Evolutionary conservation across 208 protist species (phyloP).

Genomic region (Leishmania gerbilli): DNA sequence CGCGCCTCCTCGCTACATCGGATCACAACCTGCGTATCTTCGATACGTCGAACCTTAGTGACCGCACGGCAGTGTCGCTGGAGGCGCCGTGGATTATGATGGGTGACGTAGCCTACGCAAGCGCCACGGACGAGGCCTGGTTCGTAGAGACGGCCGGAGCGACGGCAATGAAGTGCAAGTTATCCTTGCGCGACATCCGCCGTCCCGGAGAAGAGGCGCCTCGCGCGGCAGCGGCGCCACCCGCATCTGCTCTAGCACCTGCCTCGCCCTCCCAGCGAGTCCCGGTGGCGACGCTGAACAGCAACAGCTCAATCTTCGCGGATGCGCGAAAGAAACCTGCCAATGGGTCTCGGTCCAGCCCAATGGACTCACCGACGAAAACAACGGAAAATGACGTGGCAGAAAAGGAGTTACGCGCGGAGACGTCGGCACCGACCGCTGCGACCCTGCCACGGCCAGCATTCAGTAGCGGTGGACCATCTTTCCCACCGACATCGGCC

Average conservation of each 20-base stretch:
- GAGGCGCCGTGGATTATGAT: slow-evolving; percentile 75
- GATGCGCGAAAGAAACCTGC: slow-evolving; percentile 7
- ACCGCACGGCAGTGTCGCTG: slow-evolving; percentile 33
- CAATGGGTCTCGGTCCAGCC: not conserved
- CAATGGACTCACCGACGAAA: not conserved
- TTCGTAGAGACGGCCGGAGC: slow-evolving; percentile 66
- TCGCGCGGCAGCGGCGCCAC: not conserved
- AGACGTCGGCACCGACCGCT: not conserved
- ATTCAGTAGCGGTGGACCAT: slow-evolving; percentile 6
- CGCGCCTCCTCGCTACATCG: slow-evolving; percentile 60
- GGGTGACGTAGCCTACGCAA: slow-evolving; percentile 64
- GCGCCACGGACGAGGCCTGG: slow-evolving; percentile 62
- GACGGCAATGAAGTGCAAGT: slow-evolving; percentile 45
- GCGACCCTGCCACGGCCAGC: slow-evolving; percentile 3
- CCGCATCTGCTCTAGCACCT: not conserved
- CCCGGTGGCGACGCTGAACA: slow-evolving; percentile 13
- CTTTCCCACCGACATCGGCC: slow-evolving; percentile 18
- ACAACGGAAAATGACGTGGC: not conserved
- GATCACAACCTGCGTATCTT: slow-evolving; percentile 56
- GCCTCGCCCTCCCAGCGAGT: slow-evolving; percentile 11
- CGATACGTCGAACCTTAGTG: slow-evolving; percentile 50
- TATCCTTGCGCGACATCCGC: slow-evolving; percentile 29
- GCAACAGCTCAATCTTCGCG: slow-evolving; percentile 13
- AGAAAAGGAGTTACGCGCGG: not conserved
- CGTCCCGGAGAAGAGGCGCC: not conserved